phyloP scores from a whole-genome alignment of 176 grass and related monocot genomes.

The Musa schizocarpa region DNA sequence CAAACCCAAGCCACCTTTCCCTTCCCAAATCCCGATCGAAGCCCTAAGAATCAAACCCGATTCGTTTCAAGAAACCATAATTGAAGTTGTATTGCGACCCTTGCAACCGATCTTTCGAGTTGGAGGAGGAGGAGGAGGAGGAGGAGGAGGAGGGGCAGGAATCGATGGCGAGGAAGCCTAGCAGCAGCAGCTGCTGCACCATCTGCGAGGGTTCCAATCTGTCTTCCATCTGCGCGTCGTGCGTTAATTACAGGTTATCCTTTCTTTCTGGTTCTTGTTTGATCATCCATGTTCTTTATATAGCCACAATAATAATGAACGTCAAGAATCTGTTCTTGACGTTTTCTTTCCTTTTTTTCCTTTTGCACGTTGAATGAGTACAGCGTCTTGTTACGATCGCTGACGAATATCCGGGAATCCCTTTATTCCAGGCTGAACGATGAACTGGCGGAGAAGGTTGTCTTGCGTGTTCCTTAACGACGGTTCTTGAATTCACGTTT shows the following conservation, averaged over 20 bases:
- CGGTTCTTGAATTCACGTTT: slow-evolving; percentile 2
- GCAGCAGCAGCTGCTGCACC: slow-evolving; percentile 36
- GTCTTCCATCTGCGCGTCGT: slow-evolving; percentile 59
- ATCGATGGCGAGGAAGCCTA: slow-evolving; percentile 20
- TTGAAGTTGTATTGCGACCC: not conserved
- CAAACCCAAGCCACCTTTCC: not conserved
- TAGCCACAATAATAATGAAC: not conserved
- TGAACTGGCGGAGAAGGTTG: slow-evolving; percentile 58
- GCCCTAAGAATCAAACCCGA: not conserved
- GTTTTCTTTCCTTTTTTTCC: not conserved
- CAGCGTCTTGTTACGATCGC: slow-evolving; percentile 35
- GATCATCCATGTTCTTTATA: not conserved
- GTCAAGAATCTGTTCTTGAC: too few species aligned
- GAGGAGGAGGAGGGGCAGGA: not conserved
- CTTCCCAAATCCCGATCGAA: not conserved
- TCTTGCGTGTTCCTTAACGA: not conserved
- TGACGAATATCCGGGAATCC: slow-evolving; percentile 54
- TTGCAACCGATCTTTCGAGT: not conserved
- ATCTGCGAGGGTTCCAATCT: slow-evolving; percentile 87
- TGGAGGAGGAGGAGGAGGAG: not conserved
- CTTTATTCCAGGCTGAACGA: slow-evolving; percentile 39
- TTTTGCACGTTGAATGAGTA: slow-evolving; percentile 47
- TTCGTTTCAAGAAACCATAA: not conserved
- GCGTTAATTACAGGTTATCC: slow-evolving; percentile 61
- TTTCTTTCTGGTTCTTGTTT: not conserved